Evolutionary conservation across 257 asterid species (phyloP).

Genomic region (Petunia secreta): DNA sequence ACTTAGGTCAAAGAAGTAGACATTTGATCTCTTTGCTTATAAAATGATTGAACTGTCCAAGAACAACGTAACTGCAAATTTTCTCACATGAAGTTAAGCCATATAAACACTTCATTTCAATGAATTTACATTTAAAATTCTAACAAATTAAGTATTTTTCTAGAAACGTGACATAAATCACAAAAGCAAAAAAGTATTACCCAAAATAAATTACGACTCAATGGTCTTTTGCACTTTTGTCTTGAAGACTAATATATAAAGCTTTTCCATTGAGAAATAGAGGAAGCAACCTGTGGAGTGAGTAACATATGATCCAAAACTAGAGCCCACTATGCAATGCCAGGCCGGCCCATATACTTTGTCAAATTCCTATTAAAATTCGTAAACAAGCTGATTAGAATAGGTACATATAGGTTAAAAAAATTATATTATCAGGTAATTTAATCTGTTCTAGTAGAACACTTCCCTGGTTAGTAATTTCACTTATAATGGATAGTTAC

Average conservation of each 20-base stretch:
- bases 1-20: too few species aligned
- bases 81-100: background rate
- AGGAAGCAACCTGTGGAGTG: constrained; percentile 72
- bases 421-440: background rate
- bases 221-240: constrained; percentile 60
- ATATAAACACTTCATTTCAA: constrained; percentile 21
- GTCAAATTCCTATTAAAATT: constrained; percentile 63
- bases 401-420: background rate
- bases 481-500: background rate
- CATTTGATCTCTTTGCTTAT: too few species aligned
- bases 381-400: background rate
- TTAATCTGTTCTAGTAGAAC: background rate
- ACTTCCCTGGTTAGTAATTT: background rate
- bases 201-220: constrained; percentile 2
- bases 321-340: constrained; percentile 84
- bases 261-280: constrained; percentile 71
- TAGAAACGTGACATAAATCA: background rate
- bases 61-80: background rate
- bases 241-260: constrained; percentile 64
- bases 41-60: too few species aligned
- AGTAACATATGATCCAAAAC: constrained; percentile 80
- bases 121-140: constrained; percentile 11
- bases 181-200: background rate
- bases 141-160: background rate
- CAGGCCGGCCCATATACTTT: constrained; percentile 78